Evolutionary conservation across 2,329 filamentous ascomycete species (phyloP), one percentile per base, ranked within the genome.

Genomic region (Akanthomyces lecanii): DNA sequence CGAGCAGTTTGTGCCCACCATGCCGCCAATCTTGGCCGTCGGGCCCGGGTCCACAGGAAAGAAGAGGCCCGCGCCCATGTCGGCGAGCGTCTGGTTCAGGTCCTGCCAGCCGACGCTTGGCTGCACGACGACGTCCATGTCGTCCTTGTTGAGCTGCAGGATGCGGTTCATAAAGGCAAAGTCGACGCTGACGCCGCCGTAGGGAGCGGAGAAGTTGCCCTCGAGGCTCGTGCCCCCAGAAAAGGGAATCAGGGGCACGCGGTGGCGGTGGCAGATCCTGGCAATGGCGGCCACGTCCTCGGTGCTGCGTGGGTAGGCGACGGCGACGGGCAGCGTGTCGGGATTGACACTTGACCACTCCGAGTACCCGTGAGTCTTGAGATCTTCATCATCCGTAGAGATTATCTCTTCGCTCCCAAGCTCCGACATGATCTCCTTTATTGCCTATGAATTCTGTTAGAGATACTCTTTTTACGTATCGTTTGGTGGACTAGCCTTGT

Each of bases 61-160:
- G 77, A 97, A 97, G 1, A 97, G 83, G 0, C 91, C 91, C 4
- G 85, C 88, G 45, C 85, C 81, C 74, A 89, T 85, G 70, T 90
- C 86, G 55, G 86, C 81, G 52, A 88, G 73, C 69, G 85, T 77
- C 67, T 89, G 86, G 70, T 97, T 97, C 63, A 97, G 78, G 59
- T 90, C 86, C 83, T 96, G 92, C 92, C 92, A 97, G n/a, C 89
- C 89, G 11, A 97, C 88, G 7, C 90, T 90, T 3, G 93, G 93
- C 73, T 97, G 93, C 3, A 97, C 92, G 5, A 96, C 90, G 56
- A 97, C 82, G 69, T 97, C 93, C 90, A 97, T 92, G 73, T 97
- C 93, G 4, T 91, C 89, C 68, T 90, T 88, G 73, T 96, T 89
- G 63, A 97, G 81, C 61, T 87, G 81, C 36, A 97, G 69, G 30